Percentiles rank a stretch among this genome's conserved stretches.
Conservation (phyloP, 495 filamentous ascomycete genomes). For the Penicillium canescens region DNA sequence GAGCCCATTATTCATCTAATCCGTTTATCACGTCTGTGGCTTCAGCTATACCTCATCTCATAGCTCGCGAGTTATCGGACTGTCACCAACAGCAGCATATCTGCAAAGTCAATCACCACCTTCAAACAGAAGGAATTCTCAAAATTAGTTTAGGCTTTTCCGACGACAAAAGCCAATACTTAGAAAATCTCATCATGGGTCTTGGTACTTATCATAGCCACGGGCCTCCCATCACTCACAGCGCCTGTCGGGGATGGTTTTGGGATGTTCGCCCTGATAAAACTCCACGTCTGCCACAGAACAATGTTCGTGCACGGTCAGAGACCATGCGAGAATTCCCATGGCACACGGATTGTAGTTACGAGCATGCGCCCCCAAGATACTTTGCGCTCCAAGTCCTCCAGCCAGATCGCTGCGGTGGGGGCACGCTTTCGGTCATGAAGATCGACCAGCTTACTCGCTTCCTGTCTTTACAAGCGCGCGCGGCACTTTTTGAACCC, state of each 20-base stretch:
- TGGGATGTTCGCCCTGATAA: slow-evolving; percentile 40
- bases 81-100: no score
- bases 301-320: slow-evolving; percentile 28
- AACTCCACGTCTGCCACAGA: slow-evolving; percentile 9
- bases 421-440: slow-evolving; percentile 37
- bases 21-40: no score
- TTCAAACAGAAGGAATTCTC: slow-evolving; percentile 18
- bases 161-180: slow-evolving; percentile 27
- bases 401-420: slow-evolving; percentile 34
- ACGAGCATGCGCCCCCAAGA: slow-evolving; percentile 31
- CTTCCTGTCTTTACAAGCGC: slow-evolving; percentile 18
- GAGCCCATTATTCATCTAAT: no score
- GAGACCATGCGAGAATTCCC: slow-evolving; percentile 35
- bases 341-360: slow-evolving; percentile 50
- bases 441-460: slow-evolving; percentile 20
- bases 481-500: slow-evolving; percentile 14
- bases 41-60: no score
- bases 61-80: no score
- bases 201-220: slow-evolving; percentile 30
- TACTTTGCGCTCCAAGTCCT: slow-evolving; percentile 44
- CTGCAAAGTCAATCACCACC: no score
- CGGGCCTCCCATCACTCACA: slow-evolving; percentile 35
- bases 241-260: slow-evolving; percentile 32
- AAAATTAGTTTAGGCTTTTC: slow-evolving; percentile 26
- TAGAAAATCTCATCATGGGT: slow-evolving; percentile 25